Evolutionary conservation across 805 yeast genomes (phyloP), one percentile per base, ranked within the genome.

Genomic region (Blastobotrys parvus): DNA sequence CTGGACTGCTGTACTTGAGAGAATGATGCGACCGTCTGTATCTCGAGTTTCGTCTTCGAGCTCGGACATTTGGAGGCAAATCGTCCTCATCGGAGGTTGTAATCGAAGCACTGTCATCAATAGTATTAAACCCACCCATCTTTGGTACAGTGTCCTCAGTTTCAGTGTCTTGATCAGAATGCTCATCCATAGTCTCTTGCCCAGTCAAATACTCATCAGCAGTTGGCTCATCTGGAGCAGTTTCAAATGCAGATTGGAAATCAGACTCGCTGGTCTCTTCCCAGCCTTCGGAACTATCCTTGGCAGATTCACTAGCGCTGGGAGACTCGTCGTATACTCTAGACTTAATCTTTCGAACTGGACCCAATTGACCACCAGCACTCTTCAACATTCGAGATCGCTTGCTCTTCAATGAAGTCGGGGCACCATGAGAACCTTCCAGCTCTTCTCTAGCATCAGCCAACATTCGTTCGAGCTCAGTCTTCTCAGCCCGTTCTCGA

Each of bases 401-500:
- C 42, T 50, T 48, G 29, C 34, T 22, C 36, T 29, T 16, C 23
- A 38, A 22, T 10, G 23, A 17, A 20, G 35, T 18, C 18, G 13
- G 27, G 27, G 29, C 39, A n/a, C n/a, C 16, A 13, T 21, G 16
- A n/a, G 29, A n/a, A 23, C 34, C 20, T 15, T 57, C 58, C 23
- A 55, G 45, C 40, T 56, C 59, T n/a, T 45, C 51, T 38, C 56
- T 48, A 3, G 56, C 45, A 16, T 59, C 59, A 4, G 54, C 38
- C 2, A 60, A 44, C 37, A 45, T 49, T 3, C 61, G 49, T 37
- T 62, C 60, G 36, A 64, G 49, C n/a, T 64, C 67, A 20, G 61
- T 54, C 41, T 68, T 68, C 36, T 71, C 72, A 8, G 60, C 54
- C 49, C 65, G 70, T 39, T 64, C 59, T 55, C 74, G 76, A 46